Evolutionary conservation across 441 rosid genomes (phyloP).

Genomic region (Populus hybrid): DNA sequence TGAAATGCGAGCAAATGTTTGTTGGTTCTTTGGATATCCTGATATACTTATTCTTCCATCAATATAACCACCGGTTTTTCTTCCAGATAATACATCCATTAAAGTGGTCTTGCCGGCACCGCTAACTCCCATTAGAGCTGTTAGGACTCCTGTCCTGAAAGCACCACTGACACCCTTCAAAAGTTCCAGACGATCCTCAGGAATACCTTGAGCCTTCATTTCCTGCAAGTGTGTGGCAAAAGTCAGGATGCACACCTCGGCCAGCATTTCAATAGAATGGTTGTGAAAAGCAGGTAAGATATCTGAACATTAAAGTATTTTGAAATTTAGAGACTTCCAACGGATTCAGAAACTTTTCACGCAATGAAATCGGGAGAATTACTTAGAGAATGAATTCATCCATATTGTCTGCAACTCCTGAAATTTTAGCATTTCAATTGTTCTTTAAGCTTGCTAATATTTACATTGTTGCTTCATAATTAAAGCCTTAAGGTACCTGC

Average conservation of each 20-base stretch:
- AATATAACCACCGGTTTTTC: constrained; percentile 69
- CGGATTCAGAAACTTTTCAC: not conserved
- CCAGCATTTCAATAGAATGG: not conserved
- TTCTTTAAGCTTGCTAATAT: not conserved
- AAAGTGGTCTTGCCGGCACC: constrained; percentile 81
- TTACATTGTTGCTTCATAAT: not conserved
- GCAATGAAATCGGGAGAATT: not conserved
- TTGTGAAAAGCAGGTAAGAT: not conserved
- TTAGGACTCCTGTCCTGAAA: constrained; percentile 69
- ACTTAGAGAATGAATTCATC: not conserved
- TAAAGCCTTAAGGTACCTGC: constrained; percentile 36
- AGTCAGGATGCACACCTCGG: not conserved
- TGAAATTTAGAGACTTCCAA: not conserved
- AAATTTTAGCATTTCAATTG: not conserved
- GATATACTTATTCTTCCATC: constrained; percentile 53
- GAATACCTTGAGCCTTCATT: constrained; percentile 56
- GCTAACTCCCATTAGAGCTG: constrained; percentile 68
- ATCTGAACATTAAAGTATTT: not conserved
- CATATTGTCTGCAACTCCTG: not conserved
- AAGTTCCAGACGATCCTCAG: constrained; percentile 46
- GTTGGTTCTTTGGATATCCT: constrained; percentile 68
- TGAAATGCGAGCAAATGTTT: constrained; percentile 66
- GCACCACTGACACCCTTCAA: constrained; percentile 64
- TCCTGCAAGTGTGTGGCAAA: constrained; percentile 34
- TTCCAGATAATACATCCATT: constrained; percentile 73